These are phyloP conservation scores for Pseudoneurospora amorphoporcata DNA, from an alignment of 495 filamentous ascomycete species.

Conservation along the genomic window DNA sequence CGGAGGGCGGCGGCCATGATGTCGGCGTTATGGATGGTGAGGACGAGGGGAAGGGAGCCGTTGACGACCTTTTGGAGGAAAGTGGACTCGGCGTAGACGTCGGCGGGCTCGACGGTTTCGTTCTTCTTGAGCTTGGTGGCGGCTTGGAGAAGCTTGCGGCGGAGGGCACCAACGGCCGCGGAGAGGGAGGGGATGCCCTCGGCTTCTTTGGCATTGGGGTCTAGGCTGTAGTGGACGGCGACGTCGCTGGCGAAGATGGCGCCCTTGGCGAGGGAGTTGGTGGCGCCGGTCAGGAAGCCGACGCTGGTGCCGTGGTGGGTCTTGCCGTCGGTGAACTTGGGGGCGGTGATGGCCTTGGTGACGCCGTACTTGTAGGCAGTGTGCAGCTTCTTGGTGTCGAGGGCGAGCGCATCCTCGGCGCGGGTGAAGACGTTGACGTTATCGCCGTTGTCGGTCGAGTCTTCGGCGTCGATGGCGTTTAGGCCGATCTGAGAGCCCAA, in stretches of 20 bases:
- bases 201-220: slow-evolving; percentile 20
- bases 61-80: slow-evolving; percentile 31
- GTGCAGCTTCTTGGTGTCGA: slow-evolving; percentile 36
- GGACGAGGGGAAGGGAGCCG: slow-evolving; percentile 25
- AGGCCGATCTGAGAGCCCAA: slow-evolving; percentile 44
- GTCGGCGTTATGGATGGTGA: slow-evolving; percentile 38
- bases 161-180: slow-evolving; percentile 26
- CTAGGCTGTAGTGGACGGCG: slow-evolving; percentile 36
- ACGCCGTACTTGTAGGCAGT: slow-evolving; percentile 33
- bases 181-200: slow-evolving; percentile 28
- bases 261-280: slow-evolving; percentile 18
- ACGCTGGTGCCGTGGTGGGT: slow-evolving; percentile 37
- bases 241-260: slow-evolving; percentile 33
- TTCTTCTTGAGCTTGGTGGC: slow-evolving; percentile 14
- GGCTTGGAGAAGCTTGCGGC: slow-evolving; percentile 33
- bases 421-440: slow-evolving; percentile 30
- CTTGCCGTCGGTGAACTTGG: slow-evolving; percentile 19
- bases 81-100: slow-evolving; percentile 28
- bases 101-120: slow-evolving; percentile 10
- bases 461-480: slow-evolving; percentile 44
- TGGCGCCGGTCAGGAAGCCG: slow-evolving; percentile 34
- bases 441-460: slow-evolving; percentile 35
- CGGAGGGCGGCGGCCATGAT: slow-evolving; percentile 30
- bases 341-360: slow-evolving; percentile 37
- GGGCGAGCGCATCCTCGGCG: slow-evolving; percentile 32